Evolutionary conservation across 129 eudicot species (phyloP), one percentile per base, ranked within the genome.

Genomic region (Scalesia atractyloides): DNA sequence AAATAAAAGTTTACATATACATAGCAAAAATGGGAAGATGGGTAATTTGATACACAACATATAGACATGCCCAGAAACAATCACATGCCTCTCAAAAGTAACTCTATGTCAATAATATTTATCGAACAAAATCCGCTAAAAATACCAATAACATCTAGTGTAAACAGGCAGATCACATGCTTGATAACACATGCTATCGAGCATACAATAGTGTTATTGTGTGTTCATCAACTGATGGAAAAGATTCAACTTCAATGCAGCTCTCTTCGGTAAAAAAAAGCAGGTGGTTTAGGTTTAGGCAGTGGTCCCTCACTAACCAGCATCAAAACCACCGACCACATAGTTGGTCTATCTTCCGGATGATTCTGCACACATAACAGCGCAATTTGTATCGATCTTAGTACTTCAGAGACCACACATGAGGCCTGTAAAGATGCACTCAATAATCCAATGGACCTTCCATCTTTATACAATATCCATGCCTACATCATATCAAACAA

Each of bases 241-340:
- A n/a, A 73, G 36, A 34, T 7, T 3, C 9, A 48, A 1, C 15
- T 47, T 62, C 62, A 1, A 0, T 36, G 13, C 0, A 2, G 15
- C 9, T 19, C 57, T 46, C 49, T 48, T 59, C 71, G 1, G 47
- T 70, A 8, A 70, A 63, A 64, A n/a, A 76, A 81, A 37, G 70
- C 85, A 19, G 85, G 85, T 4, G 66, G 50, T 43, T 76, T 81
- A 34, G 79, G 73, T 13, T 9, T 41, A 19, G 82, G 85, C 43
- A 76, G 52, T 26, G 22, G 46, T 14, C 59, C 22, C 2, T 76
- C 85, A 39, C 72, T 59, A 37, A 70, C 74, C 71, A 81, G 13
- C 85, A 76, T 76, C 8, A 49, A 7, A 49, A 49, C 54, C 19
- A 49, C 54, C 0, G 54, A 49, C 54, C 16, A 49, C 19, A 49